Base-by-base conservation (phyloP, 495 filamentous ascomycete genomes). In the Penicillium cinerascens region DNA sequence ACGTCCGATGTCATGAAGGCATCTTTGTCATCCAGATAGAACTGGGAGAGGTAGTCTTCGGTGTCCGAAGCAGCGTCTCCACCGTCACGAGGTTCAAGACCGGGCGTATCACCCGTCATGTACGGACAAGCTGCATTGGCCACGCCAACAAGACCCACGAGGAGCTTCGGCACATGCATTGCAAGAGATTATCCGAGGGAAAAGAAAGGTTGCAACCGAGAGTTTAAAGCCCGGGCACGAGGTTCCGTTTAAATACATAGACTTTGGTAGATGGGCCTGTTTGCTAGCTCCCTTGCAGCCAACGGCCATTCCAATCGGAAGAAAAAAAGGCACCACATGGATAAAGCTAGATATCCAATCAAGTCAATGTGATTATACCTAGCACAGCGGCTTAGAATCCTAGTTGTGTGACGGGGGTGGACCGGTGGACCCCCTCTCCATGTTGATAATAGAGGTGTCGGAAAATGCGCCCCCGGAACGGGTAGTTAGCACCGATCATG, bases 1-100 rank as follows among this genome's bases (percentile, higher is more conserved):
- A 82, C 82, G 64, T 92, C 88, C 41, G 81, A 82, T 0, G 87
- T 90, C 59, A 89, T 68, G 65, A 70, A 88, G 4, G 69, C 68
- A 52, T 80, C 68, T 40, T 72, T 74, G 67, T 92, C 88, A 44
- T 87, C 76, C 27, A 89, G 69, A 47, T 82, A 79, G 61, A 81
- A 84, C 37, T 79, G 68, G 16, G 78, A 76, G 20, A 86, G 60
- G 55, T 79, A 83, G 7, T 74, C 60, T 23, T 77, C 74, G 0
- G 74, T 77, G 4, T 66, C 64, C 11, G 51, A 59, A 21, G 65
- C 53, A 20, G 72, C 74, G 56, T 67, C 61, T 5, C 35, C 51
- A 40, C 65, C 42, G 26, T 64, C 66, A 16, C 71, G 69, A 52
- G 60, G 60, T 11, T n/a, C 36, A 26, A 43, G 40, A 17, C 29